Percentiles rank a stretch among this genome's conserved stretches.
Conservation (phyloP, 768 basidiomycete species). For the Hygrophoropsis aurantiaca region DNA sequence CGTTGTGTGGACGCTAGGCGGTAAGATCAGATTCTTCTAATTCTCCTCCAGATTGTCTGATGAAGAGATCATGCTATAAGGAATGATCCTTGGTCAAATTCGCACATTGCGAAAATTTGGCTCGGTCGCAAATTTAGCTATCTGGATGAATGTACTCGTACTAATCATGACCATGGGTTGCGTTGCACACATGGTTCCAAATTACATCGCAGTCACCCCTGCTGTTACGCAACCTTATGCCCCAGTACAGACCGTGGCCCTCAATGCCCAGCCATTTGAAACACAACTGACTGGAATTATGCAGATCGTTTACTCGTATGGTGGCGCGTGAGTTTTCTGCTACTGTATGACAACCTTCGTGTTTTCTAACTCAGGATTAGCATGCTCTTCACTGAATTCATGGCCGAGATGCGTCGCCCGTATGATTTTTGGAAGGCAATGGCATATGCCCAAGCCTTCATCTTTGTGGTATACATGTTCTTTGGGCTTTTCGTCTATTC, state of each 20-base stretch:
- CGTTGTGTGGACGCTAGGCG: slow-evolving; percentile 49
- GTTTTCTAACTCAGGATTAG: slow-evolving; percentile 14
- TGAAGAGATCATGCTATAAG: slow-evolving; percentile 19
- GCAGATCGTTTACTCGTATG: slow-evolving; percentile 65
- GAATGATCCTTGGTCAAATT: slow-evolving; percentile 59
- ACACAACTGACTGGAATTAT: slow-evolving; percentile 58
- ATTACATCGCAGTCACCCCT: slow-evolving; percentile 37
- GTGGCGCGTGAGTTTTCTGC: slow-evolving; percentile 35
- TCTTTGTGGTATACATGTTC: slow-evolving; percentile 53
- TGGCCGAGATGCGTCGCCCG: slow-evolving; percentile 67
- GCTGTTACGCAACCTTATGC: slow-evolving; percentile 28
- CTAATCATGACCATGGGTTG: slow-evolving; percentile 63
- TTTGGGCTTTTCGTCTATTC: slow-evolving; percentile 56
- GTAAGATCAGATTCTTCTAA: slow-evolving; percentile 1
- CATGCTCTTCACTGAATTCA: slow-evolving; percentile 35
- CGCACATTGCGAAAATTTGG: slow-evolving; percentile 55
- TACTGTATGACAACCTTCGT: slow-evolving; percentile 41
- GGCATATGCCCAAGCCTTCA: slow-evolving; percentile 53
- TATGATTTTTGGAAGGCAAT: slow-evolving; percentile 73
- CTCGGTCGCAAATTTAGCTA: slow-evolving; percentile 47
- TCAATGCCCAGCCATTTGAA: slow-evolving; percentile 19
- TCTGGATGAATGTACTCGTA: slow-evolving; percentile 56
- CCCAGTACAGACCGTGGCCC: slow-evolving; percentile 14
- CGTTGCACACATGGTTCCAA: slow-evolving; percentile 54
- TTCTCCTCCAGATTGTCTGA: no score